These are phyloP conservation scores for Populus tremula DNA, from an alignment of 345 rosid species.

Conservation along the genomic window DNA sequence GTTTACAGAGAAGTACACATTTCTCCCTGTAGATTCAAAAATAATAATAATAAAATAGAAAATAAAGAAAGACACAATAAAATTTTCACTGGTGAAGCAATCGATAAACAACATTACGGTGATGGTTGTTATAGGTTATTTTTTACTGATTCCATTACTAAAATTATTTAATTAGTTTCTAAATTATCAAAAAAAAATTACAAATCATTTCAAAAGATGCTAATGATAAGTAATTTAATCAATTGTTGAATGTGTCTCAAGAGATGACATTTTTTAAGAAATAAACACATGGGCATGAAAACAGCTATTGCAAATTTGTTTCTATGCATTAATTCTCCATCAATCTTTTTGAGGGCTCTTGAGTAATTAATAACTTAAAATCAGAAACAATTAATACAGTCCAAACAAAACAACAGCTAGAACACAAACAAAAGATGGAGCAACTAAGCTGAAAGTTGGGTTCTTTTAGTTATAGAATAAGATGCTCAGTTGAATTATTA, in stretches of 20 bases:
- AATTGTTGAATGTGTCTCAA: neutral
- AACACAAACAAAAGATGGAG: neutral
- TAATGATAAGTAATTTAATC: neutral
- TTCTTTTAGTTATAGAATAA: neutral
- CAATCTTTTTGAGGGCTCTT: neutral
- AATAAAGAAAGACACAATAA: neutral
- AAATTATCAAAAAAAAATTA: neutral
- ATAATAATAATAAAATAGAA: neutral
- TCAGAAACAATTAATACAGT: neutral
- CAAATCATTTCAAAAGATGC: neutral
- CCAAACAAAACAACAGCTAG: neutral
- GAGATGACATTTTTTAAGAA: neutral
- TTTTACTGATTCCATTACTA: neutral
- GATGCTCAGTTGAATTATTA: neutral
- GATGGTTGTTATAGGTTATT: neutral
- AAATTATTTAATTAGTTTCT: neutral
- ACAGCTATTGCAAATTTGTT: no score
- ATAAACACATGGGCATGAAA: neutral
- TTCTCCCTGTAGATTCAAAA: conserved; percentile 64
- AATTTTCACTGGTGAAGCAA: neutral
- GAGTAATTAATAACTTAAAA: neutral
- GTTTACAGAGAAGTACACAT: conserved; percentile 72
- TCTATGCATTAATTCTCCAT: neutral
- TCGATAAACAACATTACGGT: neutral
- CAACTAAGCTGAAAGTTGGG: neutral